Evolutionary conservation across 1,284 basidiomycete species (phyloP).

Genomic region (Apiotrichum sp.): DNA sequence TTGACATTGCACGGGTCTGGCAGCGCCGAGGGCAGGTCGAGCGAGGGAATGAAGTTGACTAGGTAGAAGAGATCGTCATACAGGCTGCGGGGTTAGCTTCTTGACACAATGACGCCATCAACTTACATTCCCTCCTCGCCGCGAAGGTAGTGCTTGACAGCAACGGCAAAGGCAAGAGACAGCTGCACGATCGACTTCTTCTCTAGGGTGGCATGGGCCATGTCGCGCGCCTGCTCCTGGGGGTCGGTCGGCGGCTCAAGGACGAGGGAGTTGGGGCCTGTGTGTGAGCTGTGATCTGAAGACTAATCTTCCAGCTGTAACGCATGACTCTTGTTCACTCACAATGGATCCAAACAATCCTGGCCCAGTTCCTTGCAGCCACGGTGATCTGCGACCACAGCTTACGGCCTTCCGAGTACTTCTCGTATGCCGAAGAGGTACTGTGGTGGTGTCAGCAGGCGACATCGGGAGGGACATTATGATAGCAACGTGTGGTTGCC

Average conservation of each 20-base stretch:
- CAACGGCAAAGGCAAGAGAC: conserved; percentile 54
- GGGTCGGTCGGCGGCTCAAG: conserved; percentile 20
- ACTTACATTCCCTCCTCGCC: conserved; percentile 59
- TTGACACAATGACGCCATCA: neutral
- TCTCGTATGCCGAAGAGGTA: conserved; percentile 68
- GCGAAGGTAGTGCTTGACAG: conserved; percentile 51
- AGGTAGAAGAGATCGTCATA: conserved; percentile 44
- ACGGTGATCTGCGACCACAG: conserved; percentile 65
- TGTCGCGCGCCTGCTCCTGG: conserved; percentile 46
- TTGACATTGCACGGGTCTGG: conserved; percentile 31
- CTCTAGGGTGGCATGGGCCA: conserved; percentile 57
- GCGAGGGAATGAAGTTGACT: conserved; percentile 37
- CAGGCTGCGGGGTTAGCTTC: conserved; percentile 16
- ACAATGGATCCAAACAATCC: conserved; percentile 44
- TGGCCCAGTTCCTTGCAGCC: conserved; percentile 43
- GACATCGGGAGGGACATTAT: neutral
- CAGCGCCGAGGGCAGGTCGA: conserved; percentile 19
- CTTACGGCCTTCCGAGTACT: conserved; percentile 66
- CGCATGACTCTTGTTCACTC: conserved; percentile 1
- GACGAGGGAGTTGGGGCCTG: conserved; percentile 34
- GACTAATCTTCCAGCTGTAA: too few relatives aligned
- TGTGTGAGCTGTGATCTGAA: neutral
- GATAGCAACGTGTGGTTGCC: neutral
- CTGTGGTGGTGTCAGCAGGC: conserved; percentile 41
- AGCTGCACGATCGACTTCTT: conserved; percentile 68